A percentile compares a stretch with the other conserved stretches of the same genome.
phyloP scores from a whole-genome alignment of 805 yeast species.

The Kazachstania bromeliacearum region DNA sequence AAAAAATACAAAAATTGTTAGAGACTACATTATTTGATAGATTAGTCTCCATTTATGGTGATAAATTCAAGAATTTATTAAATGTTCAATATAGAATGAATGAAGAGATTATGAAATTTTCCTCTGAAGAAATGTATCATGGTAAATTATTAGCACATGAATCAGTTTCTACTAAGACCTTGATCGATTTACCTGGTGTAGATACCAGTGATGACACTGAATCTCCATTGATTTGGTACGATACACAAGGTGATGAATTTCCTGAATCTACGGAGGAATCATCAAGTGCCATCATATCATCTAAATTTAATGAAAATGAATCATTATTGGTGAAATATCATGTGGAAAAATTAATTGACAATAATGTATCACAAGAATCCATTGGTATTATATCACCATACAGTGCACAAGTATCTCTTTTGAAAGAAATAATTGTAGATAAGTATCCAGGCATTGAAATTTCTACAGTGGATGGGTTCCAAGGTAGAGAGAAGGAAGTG shows the following conservation, averaged over 20 bases:
- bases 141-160: conserved; percentile 54
- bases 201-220: conserved; percentile 45
- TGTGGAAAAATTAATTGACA: conserved; percentile 38
- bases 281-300: conserved; percentile 29
- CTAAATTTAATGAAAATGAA: conserved; percentile 75
- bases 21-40: conserved; percentile 76
- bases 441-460: conserved; percentile 49
- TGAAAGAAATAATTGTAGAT: conserved; percentile 40
- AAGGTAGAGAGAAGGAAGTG: conserved; percentile 89
- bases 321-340: conserved; percentile 52
- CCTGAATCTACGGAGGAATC: conserved; percentile 43
- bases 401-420: conserved; percentile 66
- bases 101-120: conserved; percentile 62
- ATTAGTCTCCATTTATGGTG: conserved; percentile 42
- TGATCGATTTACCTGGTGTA: conserved; percentile 47
- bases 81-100: conserved; percentile 87
- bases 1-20: conserved; percentile 36
- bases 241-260: conserved; percentile 84
- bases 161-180: conserved; percentile 42
- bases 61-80: conserved; percentile 46
- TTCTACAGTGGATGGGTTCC: conserved; percentile 92
- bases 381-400: conserved; percentile 91
- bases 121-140: conserved; percentile 58
- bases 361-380: conserved; percentile 44
- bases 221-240: conserved; percentile 67